phyloP scores from a whole-genome alignment of 2,329 filamentous ascomycete genomes.

The Fonsecaea monophora region DNA sequence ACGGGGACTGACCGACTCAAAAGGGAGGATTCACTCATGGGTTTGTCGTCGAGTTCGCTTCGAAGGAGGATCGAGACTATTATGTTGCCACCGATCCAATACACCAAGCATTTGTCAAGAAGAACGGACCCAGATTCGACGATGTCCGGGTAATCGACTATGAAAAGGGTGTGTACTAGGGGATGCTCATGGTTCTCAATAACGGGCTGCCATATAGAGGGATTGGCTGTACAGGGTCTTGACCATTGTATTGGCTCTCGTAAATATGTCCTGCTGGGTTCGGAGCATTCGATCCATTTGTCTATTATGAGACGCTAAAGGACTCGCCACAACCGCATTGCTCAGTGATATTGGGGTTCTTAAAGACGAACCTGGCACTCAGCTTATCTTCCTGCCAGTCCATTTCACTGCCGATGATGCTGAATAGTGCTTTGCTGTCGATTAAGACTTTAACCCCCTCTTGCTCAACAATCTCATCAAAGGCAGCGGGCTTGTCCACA shows the following conservation, averaged over 20 bases:
- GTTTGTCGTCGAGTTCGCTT: constrained; percentile 72
- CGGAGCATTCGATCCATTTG: neutral
- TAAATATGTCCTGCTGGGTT: constrained; percentile 1
- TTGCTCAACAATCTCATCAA: constrained; percentile 93
- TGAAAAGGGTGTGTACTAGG: constrained; percentile 57
- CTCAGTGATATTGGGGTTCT: constrained; percentile 98
- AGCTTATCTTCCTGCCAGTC: constrained; percentile 98
- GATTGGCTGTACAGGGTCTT: neutral
- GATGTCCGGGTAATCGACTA: constrained; percentile 69
- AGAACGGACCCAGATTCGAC: constrained; percentile 49
- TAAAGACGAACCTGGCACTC: constrained; percentile 89
- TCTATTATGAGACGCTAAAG: constrained; percentile 72
- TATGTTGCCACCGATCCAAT: constrained; percentile 70
- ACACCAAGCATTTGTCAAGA: constrained; percentile 67
- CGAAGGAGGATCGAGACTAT: constrained; percentile 68
- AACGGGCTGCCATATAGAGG: neutral
- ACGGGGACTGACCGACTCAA: constrained; percentile 14
- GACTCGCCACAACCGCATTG: constrained; percentile 96
- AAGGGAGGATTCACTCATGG: constrained; percentile 71
- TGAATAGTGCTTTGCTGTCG: constrained; percentile 95
- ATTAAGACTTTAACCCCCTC: constrained; percentile 95
- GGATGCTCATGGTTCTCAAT: constrained; percentile 6
- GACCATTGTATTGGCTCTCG: neutral
- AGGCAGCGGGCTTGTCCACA: constrained; percentile 84
- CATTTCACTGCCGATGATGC: constrained; percentile 99